Base-by-base conservation (phyloP, 441 rosid genomes). In the Jatropha podagrica region DNA sequence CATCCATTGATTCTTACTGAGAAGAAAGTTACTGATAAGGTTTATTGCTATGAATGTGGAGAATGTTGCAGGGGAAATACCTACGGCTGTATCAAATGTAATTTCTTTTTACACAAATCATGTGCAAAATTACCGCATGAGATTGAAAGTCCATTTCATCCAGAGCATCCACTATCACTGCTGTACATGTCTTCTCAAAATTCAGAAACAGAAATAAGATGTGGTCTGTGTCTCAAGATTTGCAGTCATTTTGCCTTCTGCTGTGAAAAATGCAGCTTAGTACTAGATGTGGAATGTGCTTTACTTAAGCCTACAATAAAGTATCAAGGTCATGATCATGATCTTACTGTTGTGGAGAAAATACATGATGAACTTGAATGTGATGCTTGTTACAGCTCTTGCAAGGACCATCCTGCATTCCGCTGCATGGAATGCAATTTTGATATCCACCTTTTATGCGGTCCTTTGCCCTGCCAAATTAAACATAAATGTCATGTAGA, bases 251-350 rank as follows among this genome's bases (percentile, higher is more conserved):
- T 78, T 58, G 51, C 56, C 32, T 77, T 73, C 61, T 17, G 64
- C 26, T 81, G 80, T 40, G 4, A 11, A 14, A 1, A 46, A n/a
- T 82, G 82, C 7, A 0, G 6, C 7, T 65, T 80, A 12, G 15
- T 7, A 15, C 55, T 85, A 14, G 71, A 82, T 27, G 2, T 70
- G 0, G 41, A 75, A 20, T 84, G 87, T 65, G 72, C 79, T 48
- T 7, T 68, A 27, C 10, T 69, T 46, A 37, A 17, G 46, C 66
- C 80, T 2, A 20, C 51, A 2, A 8, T 80, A 5, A 2, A 40
- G 5, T 44, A 48, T 23, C 32, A 6, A 4, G 56, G 63, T 58
- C 80, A 74, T 61, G 12, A 7, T 4, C 88, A 81, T 61, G 56
- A 4, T 42, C 78, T 78, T 15, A 60, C 54, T 10, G 20, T 81